phyloP scores from a whole-genome alignment of 306 rosid species.

The Lathyrus tuberosus region DNA sequence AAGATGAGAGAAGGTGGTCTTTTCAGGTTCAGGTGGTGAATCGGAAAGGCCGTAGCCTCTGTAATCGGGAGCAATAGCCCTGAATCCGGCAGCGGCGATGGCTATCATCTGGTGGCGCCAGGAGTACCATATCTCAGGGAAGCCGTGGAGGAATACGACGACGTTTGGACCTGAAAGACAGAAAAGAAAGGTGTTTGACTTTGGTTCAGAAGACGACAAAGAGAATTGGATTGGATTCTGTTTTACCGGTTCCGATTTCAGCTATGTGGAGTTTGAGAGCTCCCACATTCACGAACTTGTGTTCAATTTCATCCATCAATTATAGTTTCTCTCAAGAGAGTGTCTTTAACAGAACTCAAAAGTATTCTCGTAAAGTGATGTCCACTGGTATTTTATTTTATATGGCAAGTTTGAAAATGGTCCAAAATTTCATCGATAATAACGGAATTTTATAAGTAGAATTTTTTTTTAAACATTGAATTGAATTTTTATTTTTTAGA shows the following conservation, averaged over 20 bases:
- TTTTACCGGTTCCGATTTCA: constrained; percentile 64
- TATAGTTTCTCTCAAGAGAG: too few relatives aligned
- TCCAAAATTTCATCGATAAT: too few relatives aligned
- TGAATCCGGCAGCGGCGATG: constrained; percentile 61
- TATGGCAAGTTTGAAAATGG: too few relatives aligned
- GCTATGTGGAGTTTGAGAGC: constrained; percentile 69
- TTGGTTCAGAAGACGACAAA: neutral
- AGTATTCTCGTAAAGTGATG: neutral
- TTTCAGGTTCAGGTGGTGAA: constrained; percentile 49
- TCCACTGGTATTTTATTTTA: neutral
- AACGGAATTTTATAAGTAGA: too few relatives aligned
- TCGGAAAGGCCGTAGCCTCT: constrained; percentile 86
- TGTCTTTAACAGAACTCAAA: neutral
- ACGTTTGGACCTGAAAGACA: constrained; percentile 57
- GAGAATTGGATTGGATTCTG: neutral
- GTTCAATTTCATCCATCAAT: constrained; percentile 55
- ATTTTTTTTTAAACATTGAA: too few relatives aligned
- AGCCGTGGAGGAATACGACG: constrained; percentile 74
- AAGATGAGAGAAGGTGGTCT: constrained; percentile 44
- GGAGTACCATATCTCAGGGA: constrained; percentile 93
- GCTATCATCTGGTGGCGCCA: constrained; percentile 91
- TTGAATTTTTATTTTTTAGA: too few relatives aligned
- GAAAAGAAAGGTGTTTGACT: neutral
- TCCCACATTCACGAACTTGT: constrained; percentile 55
- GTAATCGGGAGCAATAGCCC: constrained; percentile 71